A percentile compares a stretch with the other conserved stretches of the same genome.
Conservation (phyloP, 768 basidiomycete species). For the Clathrus columnatus region DNA sequence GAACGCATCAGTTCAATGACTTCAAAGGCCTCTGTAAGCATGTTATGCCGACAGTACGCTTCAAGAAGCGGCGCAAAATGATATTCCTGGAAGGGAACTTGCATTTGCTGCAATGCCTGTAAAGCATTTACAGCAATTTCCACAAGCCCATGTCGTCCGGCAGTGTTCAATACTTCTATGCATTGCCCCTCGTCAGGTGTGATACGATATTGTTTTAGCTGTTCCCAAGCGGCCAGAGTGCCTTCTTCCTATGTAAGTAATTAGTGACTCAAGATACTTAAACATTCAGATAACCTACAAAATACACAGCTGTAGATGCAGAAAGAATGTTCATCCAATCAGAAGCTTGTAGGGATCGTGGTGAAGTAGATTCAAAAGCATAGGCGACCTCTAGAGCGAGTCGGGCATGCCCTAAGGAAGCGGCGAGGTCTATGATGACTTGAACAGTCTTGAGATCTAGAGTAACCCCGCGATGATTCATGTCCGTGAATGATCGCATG, state of each 20-base stretch:
- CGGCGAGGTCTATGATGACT: slow-evolving; percentile 44
- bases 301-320: slow-evolving; percentile 53
- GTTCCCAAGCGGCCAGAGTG: slow-evolving; percentile 52
- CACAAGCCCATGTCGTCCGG: slow-evolving; percentile 63
- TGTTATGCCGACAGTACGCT: slow-evolving; percentile 50
- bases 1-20: slow-evolving; percentile 53
- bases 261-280: not conserved
- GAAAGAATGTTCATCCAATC: slow-evolving; percentile 63
- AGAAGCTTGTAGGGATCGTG: slow-evolving; percentile 41
- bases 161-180: slow-evolving; percentile 59
- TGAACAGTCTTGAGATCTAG: slow-evolving; percentile 44
- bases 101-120: slow-evolving; percentile 40
- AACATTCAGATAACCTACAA: slow-evolving; percentile 42
- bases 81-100: slow-evolving; percentile 49
- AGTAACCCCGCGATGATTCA: slow-evolving; percentile 42
- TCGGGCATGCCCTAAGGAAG: slow-evolving; percentile 44
- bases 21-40: slow-evolving; percentile 55
- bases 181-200: slow-evolving; percentile 71
- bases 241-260: slow-evolving; percentile 49
- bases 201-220: slow-evolving; percentile 41
- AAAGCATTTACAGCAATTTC: slow-evolving; percentile 62
- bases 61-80: slow-evolving; percentile 76
- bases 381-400: slow-evolving; percentile 66
- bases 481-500: slow-evolving; percentile 49
- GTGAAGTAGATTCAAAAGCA: slow-evolving; percentile 47